Conservation (phyloP, 2,329 filamentous ascomycete species). For the Microcyclospora pomicola region DNA sequence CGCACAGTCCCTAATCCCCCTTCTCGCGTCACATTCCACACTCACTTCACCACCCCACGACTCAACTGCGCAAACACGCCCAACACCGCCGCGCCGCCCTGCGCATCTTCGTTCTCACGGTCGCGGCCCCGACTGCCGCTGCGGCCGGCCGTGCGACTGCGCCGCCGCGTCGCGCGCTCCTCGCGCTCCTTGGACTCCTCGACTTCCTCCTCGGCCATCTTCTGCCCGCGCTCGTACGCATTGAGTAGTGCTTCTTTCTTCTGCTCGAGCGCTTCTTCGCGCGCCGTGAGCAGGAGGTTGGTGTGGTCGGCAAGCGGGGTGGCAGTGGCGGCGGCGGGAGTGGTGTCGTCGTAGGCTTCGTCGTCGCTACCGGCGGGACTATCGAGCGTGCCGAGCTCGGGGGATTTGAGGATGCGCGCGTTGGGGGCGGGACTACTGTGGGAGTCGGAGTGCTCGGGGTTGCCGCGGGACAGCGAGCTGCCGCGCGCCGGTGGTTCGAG, state of each 20-base stretch:
- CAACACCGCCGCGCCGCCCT: constrained; percentile 19
- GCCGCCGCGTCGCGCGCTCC: constrained; percentile 10
- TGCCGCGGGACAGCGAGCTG: constrained; percentile 16
- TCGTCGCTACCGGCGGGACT: constrained; percentile 11
- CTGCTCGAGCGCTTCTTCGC: constrained; percentile 7
- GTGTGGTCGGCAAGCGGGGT: background rate
- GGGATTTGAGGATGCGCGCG: constrained; percentile 20
- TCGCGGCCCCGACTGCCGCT: constrained; percentile 8
- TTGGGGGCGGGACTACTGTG: constrained; percentile 6
- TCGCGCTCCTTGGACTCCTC: constrained; percentile 19
- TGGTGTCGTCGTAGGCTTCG: background rate
- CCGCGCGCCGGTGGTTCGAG: constrained; percentile 7
- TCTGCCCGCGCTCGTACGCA: constrained; percentile 21
- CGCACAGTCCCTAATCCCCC: background rate
- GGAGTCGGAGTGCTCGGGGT: constrained; percentile 12
- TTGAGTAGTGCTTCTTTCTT: constrained; percentile 22
- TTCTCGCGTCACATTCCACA: background rate
- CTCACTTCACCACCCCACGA: background rate
- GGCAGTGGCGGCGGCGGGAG: background rate
- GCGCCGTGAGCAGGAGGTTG: constrained; percentile 3
- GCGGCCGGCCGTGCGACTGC: constrained; percentile 3
- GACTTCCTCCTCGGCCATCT: constrained; percentile 18
- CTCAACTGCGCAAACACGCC: constrained; percentile 20
- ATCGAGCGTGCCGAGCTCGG: constrained; percentile 18
- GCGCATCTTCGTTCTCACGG: constrained; percentile 15